Evolutionary conservation across 352 stramenopile genomes (phyloP), one percentile per base, ranked within the genome.

Genomic region (Thalassiosira mediterranea): DNA sequence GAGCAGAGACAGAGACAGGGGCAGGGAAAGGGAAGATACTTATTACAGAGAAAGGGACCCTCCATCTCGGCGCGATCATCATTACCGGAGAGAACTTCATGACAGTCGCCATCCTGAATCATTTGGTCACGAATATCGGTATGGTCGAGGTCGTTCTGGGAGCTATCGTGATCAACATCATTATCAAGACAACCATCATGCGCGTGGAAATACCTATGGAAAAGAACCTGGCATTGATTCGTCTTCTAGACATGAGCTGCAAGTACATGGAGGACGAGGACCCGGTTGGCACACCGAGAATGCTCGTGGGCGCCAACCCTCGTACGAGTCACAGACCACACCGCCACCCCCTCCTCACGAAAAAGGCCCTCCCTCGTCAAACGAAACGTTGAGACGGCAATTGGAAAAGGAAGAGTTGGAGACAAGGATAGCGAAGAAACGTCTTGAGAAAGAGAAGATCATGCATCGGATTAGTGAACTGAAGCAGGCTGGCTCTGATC

Each of bases 371-470:
- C 17, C 28, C n/a, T 72, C 62, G 8, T 28, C 37, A 3, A 72
- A 53, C 53, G 62, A 72, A 21, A 62, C 17, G 26, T 46, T 72
- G 34, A 62, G 53, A 37, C 19, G 31, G 26, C 21, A 61, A 13
- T 49, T 72, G 13, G 49, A 72, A 17, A 51, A 29, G 19, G 23
- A 23, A 1, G 37, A 62, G 17, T 42, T 61, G 42, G 34, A 72
- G 19, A 63, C 4, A 29, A 42, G 42, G 8, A 67, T 67, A 15
- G 11, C 21, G 2, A 13, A 51, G 42, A n/a, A 42, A n/a, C 8
- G 38, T 17, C 34, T 66, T 28, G 49, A 58, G 31, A 58, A 34
- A 7, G 49, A 58, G 31, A 58, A 32, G 49, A 15, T 58, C 21
- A 32, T 32, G 15, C 15, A 23, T 13, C 5, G 13, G 34, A 13